Conservation (phyloP, 2,329 filamentous ascomycete genomes). For the Beauveria sp. region DNA sequence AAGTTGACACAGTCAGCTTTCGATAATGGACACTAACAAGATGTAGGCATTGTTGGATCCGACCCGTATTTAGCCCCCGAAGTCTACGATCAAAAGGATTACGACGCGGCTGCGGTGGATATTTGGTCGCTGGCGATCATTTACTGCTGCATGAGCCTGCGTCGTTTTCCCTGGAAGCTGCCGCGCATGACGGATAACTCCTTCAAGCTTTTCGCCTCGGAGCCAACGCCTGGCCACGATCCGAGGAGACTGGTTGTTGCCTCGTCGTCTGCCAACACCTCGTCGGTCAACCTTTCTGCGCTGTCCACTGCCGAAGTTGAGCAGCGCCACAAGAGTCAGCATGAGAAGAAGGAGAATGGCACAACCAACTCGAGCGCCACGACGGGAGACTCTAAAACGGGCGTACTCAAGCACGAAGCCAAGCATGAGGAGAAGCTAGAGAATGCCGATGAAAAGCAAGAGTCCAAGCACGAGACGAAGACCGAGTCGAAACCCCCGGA, state of each 20-base stretch:
- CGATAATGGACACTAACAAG: not conserved
- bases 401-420: not conserved
- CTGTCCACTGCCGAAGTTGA: slow-evolving; percentile 33
- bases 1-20: slow-evolving; percentile 8
- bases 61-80: slow-evolving; percentile 96
- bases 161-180: slow-evolving; percentile 95
- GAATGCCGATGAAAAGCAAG: slow-evolving; percentile 21
- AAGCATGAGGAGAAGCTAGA: slow-evolving; percentile 19
- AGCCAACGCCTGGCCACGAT: slow-evolving; percentile 68
- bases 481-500: slow-evolving; percentile 11
- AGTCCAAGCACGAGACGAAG: slow-evolving; percentile 15
- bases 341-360: slow-evolving; percentile 19
- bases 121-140: slow-evolving; percentile 99
- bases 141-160: slow-evolving; percentile 95
- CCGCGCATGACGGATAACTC: slow-evolving; percentile 88
- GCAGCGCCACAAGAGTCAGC: slow-evolving; percentile 17
- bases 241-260: slow-evolving; percentile 44
- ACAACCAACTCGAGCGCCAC: not conserved
- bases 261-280: slow-evolving; percentile 24
- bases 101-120: slow-evolving; percentile 88
- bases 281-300: slow-evolving; percentile 35
- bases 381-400: slow-evolving; percentile 5
- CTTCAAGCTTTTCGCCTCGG: slow-evolving; percentile 83
- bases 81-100: slow-evolving; percentile 88
- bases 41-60: slow-evolving; percentile 60